These are phyloP conservation scores for Cryptococcus jaspeensis DNA, from an alignment of 1,284 basidiomycete species.

Conservation along the genomic window DNA sequence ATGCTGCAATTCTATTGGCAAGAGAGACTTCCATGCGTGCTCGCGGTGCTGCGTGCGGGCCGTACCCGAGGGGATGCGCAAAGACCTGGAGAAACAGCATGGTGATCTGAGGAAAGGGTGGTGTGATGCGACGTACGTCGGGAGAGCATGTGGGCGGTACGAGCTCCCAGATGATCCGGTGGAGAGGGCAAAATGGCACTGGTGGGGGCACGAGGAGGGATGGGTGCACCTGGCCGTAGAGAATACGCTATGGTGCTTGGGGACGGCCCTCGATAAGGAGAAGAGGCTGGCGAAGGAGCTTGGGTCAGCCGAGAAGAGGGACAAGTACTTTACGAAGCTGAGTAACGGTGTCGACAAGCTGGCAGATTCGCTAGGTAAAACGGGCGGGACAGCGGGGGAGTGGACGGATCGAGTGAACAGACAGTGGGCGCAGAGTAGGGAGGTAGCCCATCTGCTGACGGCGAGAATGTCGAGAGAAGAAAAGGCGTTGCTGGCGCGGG, in stretches of 20 bases:
- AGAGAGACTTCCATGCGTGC: slow-evolving; percentile 8
- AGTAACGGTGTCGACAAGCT: not conserved
- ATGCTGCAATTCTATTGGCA: not conserved
- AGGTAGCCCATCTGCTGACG: not conserved
- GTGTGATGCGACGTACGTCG: slow-evolving; percentile 15
- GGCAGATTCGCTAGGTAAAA: slow-evolving; percentile 2
- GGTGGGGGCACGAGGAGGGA: slow-evolving; percentile 17
- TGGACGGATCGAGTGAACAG: slow-evolving; percentile 1
- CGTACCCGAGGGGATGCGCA: slow-evolving; percentile 5
- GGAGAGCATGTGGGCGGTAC: slow-evolving; percentile 13
- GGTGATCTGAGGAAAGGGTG: slow-evolving; percentile 17
- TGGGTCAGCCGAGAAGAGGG: not conserved
- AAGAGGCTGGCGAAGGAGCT: slow-evolving; percentile 5
- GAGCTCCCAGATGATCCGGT: slow-evolving; percentile 13
- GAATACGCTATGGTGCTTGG: not conserved
- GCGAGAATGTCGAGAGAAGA: not conserved
- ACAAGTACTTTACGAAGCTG: not conserved
- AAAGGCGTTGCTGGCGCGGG: not conserved
- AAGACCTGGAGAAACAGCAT: slow-evolving; percentile 17
- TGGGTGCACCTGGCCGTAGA: not conserved
- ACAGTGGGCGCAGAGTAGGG: not conserved
- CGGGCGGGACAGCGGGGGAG: not conserved
- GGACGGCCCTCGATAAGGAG: slow-evolving; percentile 1
- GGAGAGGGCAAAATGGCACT: slow-evolving; percentile 16
- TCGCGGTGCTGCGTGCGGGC: slow-evolving; percentile 5